A percentile compares a stretch with the other conserved stretches of the same genome.
phyloP scores from a whole-genome alignment of 139 green algal genomes.

The Tetraselmis striata region DNA sequence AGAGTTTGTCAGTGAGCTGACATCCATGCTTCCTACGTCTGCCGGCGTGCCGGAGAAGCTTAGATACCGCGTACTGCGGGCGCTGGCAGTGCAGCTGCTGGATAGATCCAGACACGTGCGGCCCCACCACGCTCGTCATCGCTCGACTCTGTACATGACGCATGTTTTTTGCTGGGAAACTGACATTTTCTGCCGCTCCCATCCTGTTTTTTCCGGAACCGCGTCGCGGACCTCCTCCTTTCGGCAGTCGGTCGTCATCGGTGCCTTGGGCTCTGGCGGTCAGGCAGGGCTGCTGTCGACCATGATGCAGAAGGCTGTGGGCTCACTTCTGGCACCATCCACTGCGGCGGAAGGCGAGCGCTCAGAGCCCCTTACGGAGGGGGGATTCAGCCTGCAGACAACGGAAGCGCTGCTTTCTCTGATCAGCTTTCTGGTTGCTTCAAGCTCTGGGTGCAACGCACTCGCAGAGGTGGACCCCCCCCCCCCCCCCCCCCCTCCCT shows the following conservation, averaged over 20 bases:
- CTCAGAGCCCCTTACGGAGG: background rate
- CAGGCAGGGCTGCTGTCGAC: background rate
- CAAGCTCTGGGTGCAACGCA: conserved; percentile 55
- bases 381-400: conserved; percentile 37
- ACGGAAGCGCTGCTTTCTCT: conserved; percentile 80
- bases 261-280: background rate
- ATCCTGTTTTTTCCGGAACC: no score
- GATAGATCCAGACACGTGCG: conserved; percentile 42
- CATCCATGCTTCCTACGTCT: conserved; percentile 49
- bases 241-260: background rate
- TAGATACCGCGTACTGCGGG: conserved; percentile 59
- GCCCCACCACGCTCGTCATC: no score
- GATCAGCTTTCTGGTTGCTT: conserved; percentile 60
- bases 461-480: conserved; percentile 48
- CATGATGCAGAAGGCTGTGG: background rate
- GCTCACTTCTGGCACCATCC: no score
- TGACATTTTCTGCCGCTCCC: no score
- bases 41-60: conserved; percentile 54
- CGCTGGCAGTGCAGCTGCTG: conserved; percentile 55
- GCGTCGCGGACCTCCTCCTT: no score
- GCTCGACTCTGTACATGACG: no score
- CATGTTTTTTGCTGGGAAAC: no score
- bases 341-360: background rate
- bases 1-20: conserved; percentile 74
- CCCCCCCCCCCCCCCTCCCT: no score